Evolutionary conservation across 768 basidiomycete species (phyloP).

Genomic region (Tremella fuciformis): DNA sequence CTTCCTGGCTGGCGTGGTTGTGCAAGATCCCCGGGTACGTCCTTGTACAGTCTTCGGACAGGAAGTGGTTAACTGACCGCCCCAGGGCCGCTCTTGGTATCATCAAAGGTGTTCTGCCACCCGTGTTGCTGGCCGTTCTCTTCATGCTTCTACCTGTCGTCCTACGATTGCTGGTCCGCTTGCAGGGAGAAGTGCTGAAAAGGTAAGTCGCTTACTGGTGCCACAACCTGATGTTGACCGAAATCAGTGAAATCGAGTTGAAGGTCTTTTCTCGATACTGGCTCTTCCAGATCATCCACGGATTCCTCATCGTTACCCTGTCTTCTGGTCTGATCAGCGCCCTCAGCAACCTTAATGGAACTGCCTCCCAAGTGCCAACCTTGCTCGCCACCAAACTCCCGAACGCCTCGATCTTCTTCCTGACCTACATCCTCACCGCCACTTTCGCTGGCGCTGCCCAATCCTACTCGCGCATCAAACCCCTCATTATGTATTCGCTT

Average conservation of each 20-base stretch:
- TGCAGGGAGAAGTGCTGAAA: constrained; percentile 46
- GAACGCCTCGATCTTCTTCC: constrained; percentile 52
- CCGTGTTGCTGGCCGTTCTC: constrained; percentile 49
- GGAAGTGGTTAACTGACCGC: neutral
- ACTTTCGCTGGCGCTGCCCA: constrained; percentile 48
- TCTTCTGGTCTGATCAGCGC: constrained; percentile 48
- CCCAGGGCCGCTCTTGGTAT: constrained; percentile 36
- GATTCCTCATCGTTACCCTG: constrained; percentile 52
- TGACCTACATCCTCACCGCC: constrained; percentile 49
- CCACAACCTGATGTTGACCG: constrained; percentile 1
- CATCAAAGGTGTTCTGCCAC: constrained; percentile 52
- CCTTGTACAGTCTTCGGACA: constrained; percentile 4
- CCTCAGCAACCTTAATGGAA: constrained; percentile 31
- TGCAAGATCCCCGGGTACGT: constrained; percentile 37
- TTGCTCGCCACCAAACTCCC: constrained; percentile 48
- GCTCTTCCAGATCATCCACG: constrained; percentile 53
- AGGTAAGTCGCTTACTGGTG: constrained; percentile 26
- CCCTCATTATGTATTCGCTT: constrained; percentile 46
- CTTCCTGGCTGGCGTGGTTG: constrained; percentile 50
- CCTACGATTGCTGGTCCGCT: constrained; percentile 43
- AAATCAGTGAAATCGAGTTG: constrained; percentile 47
- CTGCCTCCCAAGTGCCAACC: constrained; percentile 33
- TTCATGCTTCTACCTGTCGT: constrained; percentile 52
- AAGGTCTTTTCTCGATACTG: constrained; percentile 51
- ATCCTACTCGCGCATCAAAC: constrained; percentile 46